Evolutionary conservation across 768 basidiomycete genomes (phyloP).

Genomic region (Agaricus sinodeliciosus): DNA sequence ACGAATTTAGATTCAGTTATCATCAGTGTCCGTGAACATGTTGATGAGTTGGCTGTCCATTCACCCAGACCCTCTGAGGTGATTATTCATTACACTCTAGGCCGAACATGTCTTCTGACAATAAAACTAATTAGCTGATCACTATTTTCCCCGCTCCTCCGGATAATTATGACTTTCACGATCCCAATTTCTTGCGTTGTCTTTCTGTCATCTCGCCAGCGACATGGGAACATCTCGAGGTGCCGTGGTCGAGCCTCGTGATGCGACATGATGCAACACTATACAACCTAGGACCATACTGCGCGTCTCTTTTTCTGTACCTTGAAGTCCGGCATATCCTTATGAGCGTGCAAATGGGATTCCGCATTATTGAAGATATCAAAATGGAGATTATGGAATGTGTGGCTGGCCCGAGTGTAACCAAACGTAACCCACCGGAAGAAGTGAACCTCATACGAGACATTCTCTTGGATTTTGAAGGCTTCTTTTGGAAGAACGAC

Average conservation of each 20-base stretch:
- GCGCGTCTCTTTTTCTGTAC: conserved; percentile 67
- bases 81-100: conserved; percentile 12
- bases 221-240: conserved; percentile 47
- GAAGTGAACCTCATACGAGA: conserved; percentile 29
- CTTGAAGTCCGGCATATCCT: conserved; percentile 50
- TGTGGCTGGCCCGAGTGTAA: conserved; percentile 11
- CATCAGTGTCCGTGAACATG: conserved; percentile 65
- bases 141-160: conserved; percentile 50
- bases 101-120: background rate
- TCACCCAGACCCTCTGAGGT: conserved; percentile 66
- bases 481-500: conserved; percentile 35
- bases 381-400: conserved; percentile 16
- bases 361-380: background rate
- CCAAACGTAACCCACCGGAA: conserved; percentile 22
- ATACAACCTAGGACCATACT: conserved; percentile 63
- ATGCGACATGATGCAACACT: conserved; percentile 57
- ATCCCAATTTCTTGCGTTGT: conserved; percentile 33
- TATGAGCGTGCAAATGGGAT: conserved; percentile 5
- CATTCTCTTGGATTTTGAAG: conserved; percentile 39
- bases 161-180: conserved; percentile 46
- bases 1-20: conserved; percentile 68
- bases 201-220: conserved; percentile 26
- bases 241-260: conserved; percentile 56
- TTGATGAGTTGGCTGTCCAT: conserved; percentile 55
- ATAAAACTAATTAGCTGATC: conserved; percentile 38